A percentile compares a stretch with the other conserved stretches of the same genome.
These are phyloP conservation scores for Saturnispora serradocipensis DNA, from an alignment of 805 yeast species.

Conservation along the genomic window DNA sequence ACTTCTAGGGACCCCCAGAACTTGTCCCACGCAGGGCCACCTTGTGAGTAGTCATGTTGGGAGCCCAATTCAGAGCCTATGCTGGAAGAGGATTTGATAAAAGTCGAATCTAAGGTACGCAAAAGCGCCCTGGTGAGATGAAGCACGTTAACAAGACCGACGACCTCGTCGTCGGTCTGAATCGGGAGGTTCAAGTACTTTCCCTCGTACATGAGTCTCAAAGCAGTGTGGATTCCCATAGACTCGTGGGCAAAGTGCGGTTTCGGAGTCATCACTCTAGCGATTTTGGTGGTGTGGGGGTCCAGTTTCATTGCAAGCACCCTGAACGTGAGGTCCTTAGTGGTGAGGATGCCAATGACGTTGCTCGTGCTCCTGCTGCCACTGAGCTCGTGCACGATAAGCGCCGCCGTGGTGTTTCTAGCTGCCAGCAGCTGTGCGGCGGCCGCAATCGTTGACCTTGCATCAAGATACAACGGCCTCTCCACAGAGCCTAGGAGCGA, in stretches of 20 bases:
- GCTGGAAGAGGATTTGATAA: slow-evolving; percentile 11
- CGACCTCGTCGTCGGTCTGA: slow-evolving; percentile 25
- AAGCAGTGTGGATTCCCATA: slow-evolving; percentile 34
- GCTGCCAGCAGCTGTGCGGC: slow-evolving; percentile 34
- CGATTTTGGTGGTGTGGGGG: slow-evolving; percentile 30
- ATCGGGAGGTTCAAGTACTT: slow-evolving; percentile 37
- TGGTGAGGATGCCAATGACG: slow-evolving; percentile 38
- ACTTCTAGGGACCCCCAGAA: slow-evolving; percentile 21
- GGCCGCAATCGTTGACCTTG: slow-evolving; percentile 28
- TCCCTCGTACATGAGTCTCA: slow-evolving; percentile 39
- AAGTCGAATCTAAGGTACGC: slow-evolving; percentile 26
- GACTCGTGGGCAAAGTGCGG: slow-evolving; percentile 36
- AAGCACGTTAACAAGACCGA: slow-evolving; percentile 37
- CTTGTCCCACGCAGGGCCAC: slow-evolving; percentile 25
- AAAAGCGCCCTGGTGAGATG: slow-evolving; percentile 35
- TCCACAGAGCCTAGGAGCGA: slow-evolving; percentile 11
- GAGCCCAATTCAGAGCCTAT: not conserved
- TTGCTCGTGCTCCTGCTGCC: slow-evolving; percentile 23
- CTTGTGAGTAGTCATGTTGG: slow-evolving; percentile 9
- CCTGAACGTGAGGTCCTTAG: slow-evolving; percentile 36
- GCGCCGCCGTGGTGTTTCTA: slow-evolving; percentile 33
- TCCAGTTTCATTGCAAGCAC: slow-evolving; percentile 31
- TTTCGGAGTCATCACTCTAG: slow-evolving; percentile 36
- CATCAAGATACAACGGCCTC: slow-evolving; percentile 28
- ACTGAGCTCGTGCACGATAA: slow-evolving; percentile 21